Percentiles rank a stretch among this genome's conserved stretches.
Evolutionary conservation across 805 yeast genomes (phyloP).

Genomic region (Wickerhamomyces silvicola): DNA sequence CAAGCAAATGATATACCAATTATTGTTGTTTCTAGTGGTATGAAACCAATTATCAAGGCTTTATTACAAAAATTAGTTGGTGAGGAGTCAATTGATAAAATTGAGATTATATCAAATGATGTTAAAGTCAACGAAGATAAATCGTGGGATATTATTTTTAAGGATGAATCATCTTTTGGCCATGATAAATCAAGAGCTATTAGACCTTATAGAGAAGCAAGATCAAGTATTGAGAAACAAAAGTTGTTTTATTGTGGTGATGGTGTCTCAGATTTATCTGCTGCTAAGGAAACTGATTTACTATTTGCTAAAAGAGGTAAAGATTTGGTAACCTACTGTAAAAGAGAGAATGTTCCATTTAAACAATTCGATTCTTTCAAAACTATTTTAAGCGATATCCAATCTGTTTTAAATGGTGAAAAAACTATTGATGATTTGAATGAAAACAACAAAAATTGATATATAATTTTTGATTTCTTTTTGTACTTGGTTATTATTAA

Average conservation of each 20-base stretch:
- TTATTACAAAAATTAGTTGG: slow-evolving; percentile 72
- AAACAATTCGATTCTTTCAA: slow-evolving; percentile 71
- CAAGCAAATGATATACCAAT: slow-evolving; percentile 67
- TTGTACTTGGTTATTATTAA: no score
- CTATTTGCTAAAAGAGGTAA: slow-evolving; percentile 90
- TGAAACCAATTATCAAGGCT: slow-evolving; percentile 85
- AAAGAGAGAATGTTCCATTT: slow-evolving; percentile 73
- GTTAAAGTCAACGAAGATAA: slow-evolving; percentile 51
- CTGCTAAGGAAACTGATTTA: slow-evolving; percentile 91
- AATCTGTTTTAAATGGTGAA: slow-evolving; percentile 43
- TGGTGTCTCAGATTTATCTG: slow-evolving; percentile 92
- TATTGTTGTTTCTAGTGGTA: slow-evolving; percentile 85
- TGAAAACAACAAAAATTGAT: slow-evolving; percentile 22
- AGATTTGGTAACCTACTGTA: slow-evolving; percentile 83
- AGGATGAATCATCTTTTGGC: slow-evolving; percentile 84
- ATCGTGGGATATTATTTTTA: slow-evolving; percentile 78
- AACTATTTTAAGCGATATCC: slow-evolving; percentile 63
- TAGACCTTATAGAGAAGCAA: slow-evolving; percentile 31
- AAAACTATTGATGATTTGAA: slow-evolving; percentile 28
- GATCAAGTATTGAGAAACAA: slow-evolving; percentile 40
- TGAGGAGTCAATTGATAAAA: slow-evolving; percentile 58
- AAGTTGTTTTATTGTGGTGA: slow-evolving; percentile 91
- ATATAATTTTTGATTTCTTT: background rate
- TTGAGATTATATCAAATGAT: slow-evolving; percentile 78
- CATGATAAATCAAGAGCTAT: slow-evolving; percentile 91